Evolutionary conservation across 73 alveolate species (phyloP).

Genomic region (Paramecium pentaurelia): DNA sequence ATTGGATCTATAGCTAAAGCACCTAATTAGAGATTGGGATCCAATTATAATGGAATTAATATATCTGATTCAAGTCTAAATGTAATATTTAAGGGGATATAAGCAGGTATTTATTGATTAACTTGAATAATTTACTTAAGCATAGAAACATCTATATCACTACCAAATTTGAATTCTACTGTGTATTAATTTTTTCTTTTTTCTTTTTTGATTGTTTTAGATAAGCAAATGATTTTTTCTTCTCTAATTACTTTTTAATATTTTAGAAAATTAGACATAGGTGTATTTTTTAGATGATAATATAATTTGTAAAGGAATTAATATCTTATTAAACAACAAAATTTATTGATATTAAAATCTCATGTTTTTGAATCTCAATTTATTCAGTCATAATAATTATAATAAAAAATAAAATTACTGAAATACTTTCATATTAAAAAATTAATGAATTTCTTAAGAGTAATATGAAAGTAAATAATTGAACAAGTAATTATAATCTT

Average conservation of each 20-base stretch:
- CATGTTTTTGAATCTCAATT: neutral
- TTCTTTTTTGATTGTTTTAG: neutral
- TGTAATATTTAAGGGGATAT: neutral
- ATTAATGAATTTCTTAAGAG: neutral
- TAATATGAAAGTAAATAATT: neutral
- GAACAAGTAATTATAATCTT: neutral
- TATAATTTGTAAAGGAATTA: neutral
- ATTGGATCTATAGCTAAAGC: neutral
- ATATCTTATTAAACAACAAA: neutral
- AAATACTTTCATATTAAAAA: neutral
- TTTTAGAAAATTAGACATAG: neutral
- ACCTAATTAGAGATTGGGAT: neutral
- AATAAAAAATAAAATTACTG: neutral
- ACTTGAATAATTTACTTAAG: neutral
- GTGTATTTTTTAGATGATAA: neutral
- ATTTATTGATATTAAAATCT: neutral
- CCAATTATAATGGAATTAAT: neutral
- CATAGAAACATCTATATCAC: neutral
- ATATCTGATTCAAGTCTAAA: neutral
- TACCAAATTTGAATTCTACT: constrained; percentile 2
- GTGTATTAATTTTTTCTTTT: neutral
- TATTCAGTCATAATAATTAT: neutral
- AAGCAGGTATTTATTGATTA: neutral
- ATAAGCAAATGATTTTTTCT: neutral
- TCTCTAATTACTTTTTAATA: neutral